Percentiles rank a stretch among this genome's conserved stretches.
Evolutionary conservation across 1,139 yeast genomes (phyloP).

Genomic region (Kluyveromyces sp.): DNA sequence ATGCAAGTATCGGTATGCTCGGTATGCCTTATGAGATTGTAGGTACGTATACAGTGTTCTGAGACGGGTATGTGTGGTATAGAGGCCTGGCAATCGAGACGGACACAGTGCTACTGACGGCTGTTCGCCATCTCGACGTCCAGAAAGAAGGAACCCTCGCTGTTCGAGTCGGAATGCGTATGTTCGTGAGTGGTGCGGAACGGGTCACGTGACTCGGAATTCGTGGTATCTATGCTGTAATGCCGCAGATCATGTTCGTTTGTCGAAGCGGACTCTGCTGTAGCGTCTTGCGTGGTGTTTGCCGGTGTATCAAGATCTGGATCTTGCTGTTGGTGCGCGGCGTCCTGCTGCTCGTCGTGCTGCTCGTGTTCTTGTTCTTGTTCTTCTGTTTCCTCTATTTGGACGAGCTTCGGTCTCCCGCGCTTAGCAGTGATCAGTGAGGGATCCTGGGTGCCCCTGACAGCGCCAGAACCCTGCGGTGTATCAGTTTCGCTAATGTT

Average conservation of each 20-base stretch:
- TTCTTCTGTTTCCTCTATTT: conserved; percentile 46
- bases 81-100: neutral
- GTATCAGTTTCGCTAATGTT: conserved; percentile 5
- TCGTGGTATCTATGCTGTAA: neutral
- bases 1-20: too few species aligned
- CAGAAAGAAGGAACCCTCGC: conserved; percentile 24
- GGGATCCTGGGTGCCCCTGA: conserved; percentile 3
- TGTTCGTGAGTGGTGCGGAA: conserved; percentile 15
- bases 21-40: too few species aligned
- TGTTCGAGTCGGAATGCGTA: conserved; percentile 14
- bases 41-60: too few species aligned
- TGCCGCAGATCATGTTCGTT: neutral
- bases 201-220: conserved; percentile 6
- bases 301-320: neutral
- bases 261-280: too few species aligned
- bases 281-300: too few species aligned
- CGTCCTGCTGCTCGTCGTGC: conserved; percentile 9
- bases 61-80: neutral
- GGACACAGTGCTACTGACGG: neutral
- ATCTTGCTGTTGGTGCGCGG: too few species aligned
- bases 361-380: conserved; percentile 19
- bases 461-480: conserved; percentile 3
- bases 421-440: conserved; percentile 54
- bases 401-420: conserved; percentile 61
- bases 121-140: conserved; percentile 21